These are phyloP conservation scores for Phytopythium delawarense DNA, from an alignment of 352 stramenopile species.

Conservation along the genomic window DNA sequence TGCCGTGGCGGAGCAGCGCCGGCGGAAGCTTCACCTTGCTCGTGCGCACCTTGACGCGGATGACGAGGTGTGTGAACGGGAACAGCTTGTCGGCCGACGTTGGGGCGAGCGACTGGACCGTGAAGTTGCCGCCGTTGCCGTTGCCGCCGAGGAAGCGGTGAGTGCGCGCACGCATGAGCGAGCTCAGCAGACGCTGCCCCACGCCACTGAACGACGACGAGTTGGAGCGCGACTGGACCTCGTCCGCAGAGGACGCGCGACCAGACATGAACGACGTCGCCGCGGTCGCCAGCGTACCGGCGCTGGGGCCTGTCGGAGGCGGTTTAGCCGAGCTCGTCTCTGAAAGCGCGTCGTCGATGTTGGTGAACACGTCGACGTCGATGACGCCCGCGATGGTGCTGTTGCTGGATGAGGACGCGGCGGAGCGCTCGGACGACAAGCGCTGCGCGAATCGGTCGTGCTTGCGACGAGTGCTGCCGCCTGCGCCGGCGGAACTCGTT, in stretches of 20 bases:
- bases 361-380: constrained; percentile 79
- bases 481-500: constrained; percentile 8
- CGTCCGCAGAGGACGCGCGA: constrained; percentile 19
- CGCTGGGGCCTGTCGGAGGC: background rate
- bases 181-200: constrained; percentile 61
- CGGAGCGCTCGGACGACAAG: constrained; percentile 18
- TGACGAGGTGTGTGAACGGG: constrained; percentile 66
- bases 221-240: constrained; percentile 23
- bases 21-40: constrained; percentile 68
- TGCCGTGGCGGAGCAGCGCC: constrained; percentile 46
- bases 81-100: constrained; percentile 53
- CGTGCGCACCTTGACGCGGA: constrained; percentile 76
- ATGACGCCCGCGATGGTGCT: constrained; percentile 64
- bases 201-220: constrained; percentile 68
- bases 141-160: constrained; percentile 49
- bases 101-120: constrained; percentile 35
- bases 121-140: constrained; percentile 16
- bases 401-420: constrained; percentile 25
- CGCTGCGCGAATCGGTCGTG: constrained; percentile 2
- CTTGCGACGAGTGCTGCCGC: background rate
- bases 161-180: constrained; percentile 62
- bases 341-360: constrained; percentile 61
- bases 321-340: constrained; percentile 26
- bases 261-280: background rate
- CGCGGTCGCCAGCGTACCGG: background rate